phyloP scores from a whole-genome alignment of 768 basidiomycete genomes.

The Mycena galericulata region DNA sequence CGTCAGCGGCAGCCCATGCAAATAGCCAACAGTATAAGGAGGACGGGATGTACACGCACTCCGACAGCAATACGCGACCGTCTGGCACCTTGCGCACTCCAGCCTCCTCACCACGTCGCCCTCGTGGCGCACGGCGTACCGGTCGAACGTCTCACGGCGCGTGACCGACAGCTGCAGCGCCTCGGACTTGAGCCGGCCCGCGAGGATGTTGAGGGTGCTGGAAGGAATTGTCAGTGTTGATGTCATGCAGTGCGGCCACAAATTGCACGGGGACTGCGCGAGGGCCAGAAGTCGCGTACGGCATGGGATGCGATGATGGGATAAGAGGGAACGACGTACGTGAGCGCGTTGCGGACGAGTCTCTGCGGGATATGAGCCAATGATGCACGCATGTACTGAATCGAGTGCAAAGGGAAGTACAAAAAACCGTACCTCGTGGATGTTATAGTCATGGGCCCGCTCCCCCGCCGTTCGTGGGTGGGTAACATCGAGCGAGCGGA shows the following conservation, averaged over 20 bases:
- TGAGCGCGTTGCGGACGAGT: not conserved
- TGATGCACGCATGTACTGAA: not conserved
- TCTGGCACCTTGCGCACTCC: slow-evolving; percentile 12
- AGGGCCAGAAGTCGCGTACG: not conserved
- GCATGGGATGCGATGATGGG: not conserved
- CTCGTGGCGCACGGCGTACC: slow-evolving; percentile 1
- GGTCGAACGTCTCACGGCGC: not conserved
- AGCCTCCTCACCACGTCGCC: not conserved
- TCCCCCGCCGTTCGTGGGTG: not conserved
- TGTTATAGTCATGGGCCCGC: not conserved
- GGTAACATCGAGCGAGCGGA: not conserved
- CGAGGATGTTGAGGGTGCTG: not conserved
- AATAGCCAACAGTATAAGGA: not conserved
- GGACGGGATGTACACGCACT: not conserved
- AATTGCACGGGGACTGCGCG: not conserved
- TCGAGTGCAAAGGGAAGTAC: not conserved
- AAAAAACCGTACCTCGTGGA: not conserved
- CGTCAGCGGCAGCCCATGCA: not conserved
- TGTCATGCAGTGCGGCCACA: not conserved
- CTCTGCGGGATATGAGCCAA: not conserved
- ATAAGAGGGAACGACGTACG: not conserved
- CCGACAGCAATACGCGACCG: slow-evolving; percentile 19
- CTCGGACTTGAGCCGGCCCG: not conserved
- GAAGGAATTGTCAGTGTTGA: not conserved
- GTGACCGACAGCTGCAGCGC: slow-evolving; percentile 10